Conservation (phyloP, 129 eudicot species). For the Lonicera japonica region DNA sequence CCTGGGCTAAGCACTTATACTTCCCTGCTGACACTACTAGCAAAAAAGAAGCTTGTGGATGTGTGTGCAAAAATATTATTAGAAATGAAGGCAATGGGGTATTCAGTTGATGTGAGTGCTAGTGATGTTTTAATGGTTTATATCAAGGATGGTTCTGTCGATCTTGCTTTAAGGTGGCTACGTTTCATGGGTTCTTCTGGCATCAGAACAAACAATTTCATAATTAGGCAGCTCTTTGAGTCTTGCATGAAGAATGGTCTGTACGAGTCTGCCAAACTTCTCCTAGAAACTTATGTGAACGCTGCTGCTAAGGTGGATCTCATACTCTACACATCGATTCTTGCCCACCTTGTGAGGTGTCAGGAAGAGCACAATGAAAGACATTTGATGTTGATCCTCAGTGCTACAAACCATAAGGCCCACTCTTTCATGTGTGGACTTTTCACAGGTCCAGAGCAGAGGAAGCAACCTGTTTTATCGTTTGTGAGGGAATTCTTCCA, state of each 20-base stretch:
- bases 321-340: conserved; percentile 87
- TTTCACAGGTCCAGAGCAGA: conserved; percentile 88
- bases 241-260: conserved; percentile 95
- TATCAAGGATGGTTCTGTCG: conserved; percentile 84
- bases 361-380: conserved; percentile 85
- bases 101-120: conserved; percentile 84
- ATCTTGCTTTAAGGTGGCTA: conserved; percentile 86
- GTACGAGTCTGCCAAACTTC: conserved; percentile 93
- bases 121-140: conserved; percentile 96
- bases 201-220: conserved; percentile 84
- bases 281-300: conserved; percentile 83
- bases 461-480: conserved; percentile 84
- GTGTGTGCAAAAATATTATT: conserved; percentile 84
- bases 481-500: conserved; percentile 92
- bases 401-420: conserved; percentile 81
- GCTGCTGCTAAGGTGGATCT: conserved; percentile 90
- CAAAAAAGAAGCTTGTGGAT: conserved; percentile 89
- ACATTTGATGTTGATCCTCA: conserved; percentile 79
- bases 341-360: conserved; percentile 96
- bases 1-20: conserved; percentile 76
- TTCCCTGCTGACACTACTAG: conserved; percentile 74
- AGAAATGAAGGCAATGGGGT: conserved; percentile 96
- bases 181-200: conserved; percentile 94
- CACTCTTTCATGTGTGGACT: conserved; percentile 91
- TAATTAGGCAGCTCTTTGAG: conserved; percentile 84